Evolutionary conservation across 2,329 filamentous ascomycete species (phyloP).

Genomic region (Cladosporium colombiae): DNA sequence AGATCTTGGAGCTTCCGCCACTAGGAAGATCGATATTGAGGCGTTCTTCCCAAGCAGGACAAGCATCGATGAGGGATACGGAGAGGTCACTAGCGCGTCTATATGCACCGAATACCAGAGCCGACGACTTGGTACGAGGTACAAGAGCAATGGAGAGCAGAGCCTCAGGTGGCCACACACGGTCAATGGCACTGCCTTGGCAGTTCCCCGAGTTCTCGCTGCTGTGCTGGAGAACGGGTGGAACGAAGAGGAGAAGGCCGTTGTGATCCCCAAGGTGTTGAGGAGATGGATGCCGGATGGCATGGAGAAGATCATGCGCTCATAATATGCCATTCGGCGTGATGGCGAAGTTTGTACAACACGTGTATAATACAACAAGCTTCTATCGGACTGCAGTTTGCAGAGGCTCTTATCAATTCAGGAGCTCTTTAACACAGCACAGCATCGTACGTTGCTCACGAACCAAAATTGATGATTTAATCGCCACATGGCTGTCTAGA

Average conservation of each 20-base stretch:
- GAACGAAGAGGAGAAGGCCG: constrained; percentile 67
- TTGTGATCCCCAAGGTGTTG: constrained; percentile 76
- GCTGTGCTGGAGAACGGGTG: constrained; percentile 90
- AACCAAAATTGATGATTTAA: background rate
- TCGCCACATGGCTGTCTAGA: background rate
- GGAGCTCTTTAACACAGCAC: background rate
- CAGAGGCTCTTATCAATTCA: background rate
- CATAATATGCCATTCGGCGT: background rate
- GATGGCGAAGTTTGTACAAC: background rate
- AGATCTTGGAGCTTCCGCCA: constrained; percentile 86
- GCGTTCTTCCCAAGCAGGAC: constrained; percentile 84
- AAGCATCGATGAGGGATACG: constrained; percentile 72
- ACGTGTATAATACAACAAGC: background rate
- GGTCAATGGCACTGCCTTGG: constrained; percentile 89
- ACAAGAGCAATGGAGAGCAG: constrained; percentile 52
- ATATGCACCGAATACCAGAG: constrained; percentile 95
- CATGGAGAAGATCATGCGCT: constrained; percentile 11
- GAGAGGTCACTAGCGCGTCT: constrained; percentile 87
- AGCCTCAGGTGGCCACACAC: constrained; percentile 79
- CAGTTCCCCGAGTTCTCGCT: constrained; percentile 84
- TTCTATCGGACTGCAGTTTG: background rate
- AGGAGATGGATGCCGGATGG: constrained; percentile 70
- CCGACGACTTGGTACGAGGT: constrained; percentile 74
- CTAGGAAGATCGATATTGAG: constrained; percentile 89
- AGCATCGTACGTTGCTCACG: background rate